Base-by-base conservation (phyloP, 352 stramenopile genomes). In the Pythium vanterpoolii region DNA sequence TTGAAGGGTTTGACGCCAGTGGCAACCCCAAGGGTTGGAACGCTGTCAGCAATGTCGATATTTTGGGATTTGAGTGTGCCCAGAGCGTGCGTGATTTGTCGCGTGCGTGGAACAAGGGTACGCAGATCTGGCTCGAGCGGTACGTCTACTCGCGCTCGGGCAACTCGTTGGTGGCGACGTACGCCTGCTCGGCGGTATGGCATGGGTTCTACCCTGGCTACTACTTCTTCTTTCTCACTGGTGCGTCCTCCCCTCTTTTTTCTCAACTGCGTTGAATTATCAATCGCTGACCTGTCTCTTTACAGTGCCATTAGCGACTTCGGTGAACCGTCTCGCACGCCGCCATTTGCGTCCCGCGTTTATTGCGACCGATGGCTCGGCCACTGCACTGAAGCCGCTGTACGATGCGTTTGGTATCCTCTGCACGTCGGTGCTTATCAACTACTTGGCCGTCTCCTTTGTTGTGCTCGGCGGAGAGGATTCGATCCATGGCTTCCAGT, bases 181-280 rank as follows among this genome's bases (percentile, higher is more conserved):
- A 99, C 77, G 87, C 89, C 8, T 82, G 98, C 39, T 98, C 90
- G 34, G 96, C 96, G 0, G 86, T 99, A 50, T 99, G 97, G 97
- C 97, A 99, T 74, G 97, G 97, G n/a, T 99, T 99, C 63, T 99
- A 99, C 69, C 95, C 96, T 10, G 96, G 96, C 14, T 99, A 99
- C 79, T 99, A 98, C 73, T 65, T 98, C 11, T 98, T 98, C 72
- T 99, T 99, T 77, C 54, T 97, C 30, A 77, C 45, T 28, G 56
- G 73, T 81, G 75, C 45, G 67, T 65, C 13, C 16, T n/a, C 16
- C 24, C 27, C 14, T 10, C 11, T 51, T 7, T 16, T 14, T 3
- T 6, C n/a, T 18, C 43, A 24, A 19, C 21, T 38, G 2, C 7
- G 43, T 26, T 27, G 19, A 24, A 31, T 24, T 39, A 23, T 36